These are phyloP conservation scores for Phytophthora pini DNA, from an alignment of 352 stramenopile species.

Conservation along the genomic window DNA sequence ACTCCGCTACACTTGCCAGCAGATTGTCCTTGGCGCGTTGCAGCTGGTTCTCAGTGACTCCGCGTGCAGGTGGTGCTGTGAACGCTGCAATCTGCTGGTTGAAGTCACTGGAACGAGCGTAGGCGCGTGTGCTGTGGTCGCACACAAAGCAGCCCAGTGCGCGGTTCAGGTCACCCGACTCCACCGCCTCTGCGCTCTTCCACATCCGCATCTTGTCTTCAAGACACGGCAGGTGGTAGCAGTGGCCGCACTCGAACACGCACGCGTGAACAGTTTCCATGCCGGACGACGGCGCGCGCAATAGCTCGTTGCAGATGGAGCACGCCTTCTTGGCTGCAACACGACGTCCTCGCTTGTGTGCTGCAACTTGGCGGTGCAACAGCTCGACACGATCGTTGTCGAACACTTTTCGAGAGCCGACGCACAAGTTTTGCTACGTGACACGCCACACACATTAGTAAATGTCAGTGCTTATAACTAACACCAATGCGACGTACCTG, in stretches of 20 bases:
- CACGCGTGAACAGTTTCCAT: conserved; percentile 69
- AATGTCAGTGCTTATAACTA: not conserved
- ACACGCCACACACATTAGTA: not conserved
- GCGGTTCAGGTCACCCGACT: conserved; percentile 49
- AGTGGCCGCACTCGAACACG: conserved; percentile 86
- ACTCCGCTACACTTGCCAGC: conserved; percentile 32
- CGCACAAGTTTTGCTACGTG: conserved; percentile 75
- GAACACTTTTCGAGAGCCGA: conserved; percentile 80
- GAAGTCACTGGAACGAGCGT: conserved; percentile 51
- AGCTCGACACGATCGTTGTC: conserved; percentile 79
- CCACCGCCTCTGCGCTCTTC: conserved; percentile 69
- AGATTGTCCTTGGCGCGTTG: conserved; percentile 77
- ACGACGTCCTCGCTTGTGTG: conserved; percentile 65
- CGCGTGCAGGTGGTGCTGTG: conserved; percentile 41
- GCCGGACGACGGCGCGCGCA: conserved; percentile 56
- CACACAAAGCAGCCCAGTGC: conserved; percentile 84
- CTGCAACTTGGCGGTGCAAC: conserved; percentile 67
- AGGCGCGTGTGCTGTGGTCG: conserved; percentile 75
- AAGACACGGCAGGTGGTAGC: conserved; percentile 81
- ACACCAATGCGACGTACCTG: conserved; percentile 47
- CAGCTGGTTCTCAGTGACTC: conserved; percentile 74
- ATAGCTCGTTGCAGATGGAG: conserved; percentile 65
- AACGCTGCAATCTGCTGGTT: conserved; percentile 50
- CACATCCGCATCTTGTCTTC: conserved; percentile 90
- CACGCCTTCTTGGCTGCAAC: conserved; percentile 68